Evolutionary conservation across 192 early-diverging fungal genomes (phyloP).

Genomic region (Backusella parvicylindrica): DNA sequence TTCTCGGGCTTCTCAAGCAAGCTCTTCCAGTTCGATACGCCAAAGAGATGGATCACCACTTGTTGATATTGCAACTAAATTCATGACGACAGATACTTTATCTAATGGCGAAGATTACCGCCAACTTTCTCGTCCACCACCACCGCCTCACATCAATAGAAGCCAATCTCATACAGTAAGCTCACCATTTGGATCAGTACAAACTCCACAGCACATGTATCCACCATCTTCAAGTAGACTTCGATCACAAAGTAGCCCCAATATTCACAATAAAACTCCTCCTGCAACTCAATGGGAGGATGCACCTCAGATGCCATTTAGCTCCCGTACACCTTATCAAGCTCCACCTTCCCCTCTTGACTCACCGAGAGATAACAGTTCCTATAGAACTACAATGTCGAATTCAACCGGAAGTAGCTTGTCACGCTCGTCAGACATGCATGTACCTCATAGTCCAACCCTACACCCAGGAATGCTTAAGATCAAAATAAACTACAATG

Average conservation of each 20-base stretch:
- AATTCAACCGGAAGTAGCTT: conserved; percentile 14
- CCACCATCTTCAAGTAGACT: conserved; percentile 38
- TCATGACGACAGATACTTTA: conserved; percentile 42
- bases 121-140: conserved; percentile 20
- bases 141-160: conserved; percentile 9
- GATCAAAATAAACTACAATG: conserved; percentile 85
- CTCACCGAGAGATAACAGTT: neutral
- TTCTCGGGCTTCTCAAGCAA: conserved; percentile 30
- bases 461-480: conserved; percentile 44
- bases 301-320: neutral
- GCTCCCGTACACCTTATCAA: conserved; percentile 2
- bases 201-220: neutral
- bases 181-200: neutral
- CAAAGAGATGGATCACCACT: conserved; percentile 45
- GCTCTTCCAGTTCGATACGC: conserved; percentile 34
- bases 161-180: conserved; percentile 8
- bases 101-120: conserved; percentile 22
- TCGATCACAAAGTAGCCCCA: conserved; percentile 54
- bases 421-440: neutral
- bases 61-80: conserved; percentile 50
- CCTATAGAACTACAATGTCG: neutral
- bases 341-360: conserved; percentile 9
- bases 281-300: neutral
- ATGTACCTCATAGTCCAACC: neutral
- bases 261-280: conserved; percentile 40